A percentile compares a stretch with the other conserved stretches of the same genome.
Conservation (phyloP, 305 asterid genomes). For the Solanum aculeatissimum region DNA sequence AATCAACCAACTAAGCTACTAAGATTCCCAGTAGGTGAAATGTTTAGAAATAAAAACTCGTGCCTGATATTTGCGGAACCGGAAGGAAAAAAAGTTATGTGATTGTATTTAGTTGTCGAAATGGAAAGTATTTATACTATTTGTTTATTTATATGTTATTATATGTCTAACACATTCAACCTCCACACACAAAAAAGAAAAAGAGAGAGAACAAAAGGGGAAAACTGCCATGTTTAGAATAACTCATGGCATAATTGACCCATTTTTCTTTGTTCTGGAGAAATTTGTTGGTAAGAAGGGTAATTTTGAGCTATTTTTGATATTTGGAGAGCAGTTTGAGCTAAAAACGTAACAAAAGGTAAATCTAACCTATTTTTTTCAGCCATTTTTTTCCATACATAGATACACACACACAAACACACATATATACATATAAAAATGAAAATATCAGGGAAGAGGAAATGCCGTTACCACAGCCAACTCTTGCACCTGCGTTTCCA, state of each 20-base stretch:
- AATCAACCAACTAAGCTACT: no score
- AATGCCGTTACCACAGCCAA: conserved; percentile 58
- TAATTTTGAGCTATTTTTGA: background rate
- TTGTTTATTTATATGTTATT: background rate
- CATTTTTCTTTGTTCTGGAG: background rate
- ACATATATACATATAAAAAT: no score
- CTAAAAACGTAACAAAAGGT: background rate
- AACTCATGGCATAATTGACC: background rate
- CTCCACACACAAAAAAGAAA: background rate
- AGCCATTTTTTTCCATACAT: no score
- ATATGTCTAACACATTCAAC: background rate
- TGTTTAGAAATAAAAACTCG: background rate
- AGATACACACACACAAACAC: no score
- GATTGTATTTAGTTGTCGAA: background rate
- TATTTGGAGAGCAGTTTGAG: background rate
- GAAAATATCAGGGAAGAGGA: background rate
- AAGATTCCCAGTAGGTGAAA: no score
- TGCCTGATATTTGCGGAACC: background rate
- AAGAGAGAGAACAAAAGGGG: background rate
- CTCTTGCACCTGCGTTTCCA: conserved; percentile 89
- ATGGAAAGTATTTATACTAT: background rate
- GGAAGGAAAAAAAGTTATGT: no score
- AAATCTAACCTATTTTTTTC: no score
- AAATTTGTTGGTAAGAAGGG: background rate
- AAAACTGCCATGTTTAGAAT: no score